Percentiles rank a stretch among this genome's conserved stretches.
Evolutionary conservation across 1,284 basidiomycete genomes (phyloP).

Genomic region (Quambalaria eucalypti): DNA sequence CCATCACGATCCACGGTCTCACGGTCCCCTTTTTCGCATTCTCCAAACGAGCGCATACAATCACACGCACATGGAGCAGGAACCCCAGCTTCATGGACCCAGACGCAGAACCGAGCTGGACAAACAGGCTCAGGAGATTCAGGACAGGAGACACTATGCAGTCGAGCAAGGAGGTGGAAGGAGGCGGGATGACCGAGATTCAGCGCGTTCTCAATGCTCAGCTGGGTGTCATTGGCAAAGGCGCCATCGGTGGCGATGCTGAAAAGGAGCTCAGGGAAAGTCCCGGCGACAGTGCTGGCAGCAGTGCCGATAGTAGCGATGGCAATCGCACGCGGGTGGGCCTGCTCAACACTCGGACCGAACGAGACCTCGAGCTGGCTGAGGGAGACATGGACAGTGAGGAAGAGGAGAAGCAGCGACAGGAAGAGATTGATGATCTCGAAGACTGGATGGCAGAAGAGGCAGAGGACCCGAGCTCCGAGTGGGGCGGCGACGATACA

Average conservation of each 20-base stretch:
- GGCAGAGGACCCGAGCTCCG: slow-evolving; percentile 24
- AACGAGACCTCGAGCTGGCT: slow-evolving; percentile 30
- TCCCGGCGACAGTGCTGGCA: slow-evolving; percentile 1
- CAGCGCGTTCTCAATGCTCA: slow-evolving; percentile 19
- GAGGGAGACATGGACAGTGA: slow-evolving; percentile 8
- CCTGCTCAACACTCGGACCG: slow-evolving; percentile 22
- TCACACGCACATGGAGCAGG: slow-evolving; percentile 35
- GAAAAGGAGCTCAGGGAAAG: slow-evolving; percentile 26
- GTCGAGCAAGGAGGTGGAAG: slow-evolving; percentile 2
- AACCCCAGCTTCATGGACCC: slow-evolving; percentile 10
- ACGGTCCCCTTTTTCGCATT: slow-evolving; percentile 46
- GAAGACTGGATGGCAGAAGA: slow-evolving; percentile 34
- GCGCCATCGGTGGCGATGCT: slow-evolving; percentile 31
- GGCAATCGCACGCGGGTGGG: slow-evolving; percentile 13
- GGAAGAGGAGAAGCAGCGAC: not conserved
- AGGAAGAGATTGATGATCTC: slow-evolving; percentile 21
- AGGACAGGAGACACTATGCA: slow-evolving; percentile 24
- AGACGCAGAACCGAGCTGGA: slow-evolving; percentile 37
- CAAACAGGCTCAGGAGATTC: slow-evolving; percentile 29
- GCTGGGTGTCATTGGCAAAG: slow-evolving; percentile 32
- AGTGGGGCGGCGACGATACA: slow-evolving; percentile 43
- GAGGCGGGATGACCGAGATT: slow-evolving; percentile 15
- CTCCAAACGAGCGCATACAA: slow-evolving; percentile 26
- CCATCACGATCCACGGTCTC: slow-evolving; percentile 44
- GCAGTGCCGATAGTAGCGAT: slow-evolving; percentile 8